Evolutionary conservation across 257 asterid genomes (phyloP), one percentile per base, ranked within the genome.

Genomic region (Ehretia macrophylla): DNA sequence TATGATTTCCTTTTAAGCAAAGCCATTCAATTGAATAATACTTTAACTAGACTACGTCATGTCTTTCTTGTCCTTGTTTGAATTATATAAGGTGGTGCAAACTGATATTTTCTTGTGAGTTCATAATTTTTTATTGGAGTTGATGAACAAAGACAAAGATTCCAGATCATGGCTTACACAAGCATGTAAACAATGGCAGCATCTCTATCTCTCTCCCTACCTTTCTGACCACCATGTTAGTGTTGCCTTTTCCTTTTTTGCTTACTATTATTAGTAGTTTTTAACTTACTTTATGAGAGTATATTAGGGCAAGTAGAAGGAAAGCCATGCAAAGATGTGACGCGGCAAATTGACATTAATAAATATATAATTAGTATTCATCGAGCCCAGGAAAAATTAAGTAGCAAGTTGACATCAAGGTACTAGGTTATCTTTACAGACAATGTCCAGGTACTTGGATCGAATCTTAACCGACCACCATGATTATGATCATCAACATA

Each of bases 161-260:
- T 78, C 81, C 79, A 73, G 68, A 72, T 77, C 75, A 75, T 59
- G 69, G 75, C 75, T 77, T 59, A 51, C 64, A 59, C 47, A 38
- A 38, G 56, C 51, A 70, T 35, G 44, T 61, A 59, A 59, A 59
- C 42, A 37, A 55, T 32, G 35, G n/a, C n/a, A 59, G 63, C 11
- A 23, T 46, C 45, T 13, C 40, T 45, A 38, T 39, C 42, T 38
- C 16, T n/a, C 40, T 51, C 56, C 65, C 22, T 16, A 38, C 64
- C 66, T 68, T 78, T 71, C 77, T 82, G 79, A 78, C 86, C 76
- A 68, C 60, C 80, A 75, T 63, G 85, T 72, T 77, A 73, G 73
- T 74, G 69, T 46, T 63, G 76, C 79, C 77, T 66, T 65, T 60
- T 66, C 62, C 47, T 42, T 42, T n/a, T 42, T 77, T 37, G 21